Base-by-base conservation (phyloP, 2,329 filamentous ascomycete genomes). In the Penicillium brasilianum region DNA sequence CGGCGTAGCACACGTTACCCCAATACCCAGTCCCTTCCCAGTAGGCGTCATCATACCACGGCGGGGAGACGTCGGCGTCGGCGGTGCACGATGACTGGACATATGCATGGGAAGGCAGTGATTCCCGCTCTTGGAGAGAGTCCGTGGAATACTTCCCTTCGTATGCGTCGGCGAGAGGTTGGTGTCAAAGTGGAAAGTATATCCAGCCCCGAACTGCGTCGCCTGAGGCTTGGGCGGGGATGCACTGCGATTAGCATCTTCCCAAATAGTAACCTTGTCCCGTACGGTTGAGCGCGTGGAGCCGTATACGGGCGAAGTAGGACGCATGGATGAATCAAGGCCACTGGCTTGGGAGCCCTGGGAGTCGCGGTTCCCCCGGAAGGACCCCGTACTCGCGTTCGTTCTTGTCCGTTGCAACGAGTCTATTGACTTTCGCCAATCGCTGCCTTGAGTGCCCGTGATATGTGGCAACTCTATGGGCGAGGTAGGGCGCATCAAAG, bases 261-360 rank as follows among this genome's bases (percentile, higher is more conserved):
- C 78, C 72, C 76, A 80, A 51, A 80, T 79, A 0, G 73, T 75
- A 9, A 77, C 69, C 10, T 69, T 68, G 20, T 68, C 65, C n/a
- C 70, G 52, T 6, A 67, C 69, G 13, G 64, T 68, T 8, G 67
- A 62, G 32, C 32, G 52, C 6, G 36, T 43, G 9, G 44, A 30
- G 25, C 62, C 63, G 25, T 58, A 63, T 20, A 49, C 25, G 4
- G 60, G 54, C 18, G 62, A 63, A 0, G 65, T 46, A 18, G 66
- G 55, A 7, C 60, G 30, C 30, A 59, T 58, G 9, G 56, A 39
- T 14, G 64, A 28, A 6, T 48, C 58, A 3, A 64, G 51, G 11
- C 43, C 57, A 7, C 58, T 56, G 3, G 46, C 37, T 1, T 64
- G 10, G 11, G 63, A 63, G n/a, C 41, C 37, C 0, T 55, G 43